phyloP scores from a whole-genome alignment of 208 protist species.

The Leishmania aethiopica region DNA sequence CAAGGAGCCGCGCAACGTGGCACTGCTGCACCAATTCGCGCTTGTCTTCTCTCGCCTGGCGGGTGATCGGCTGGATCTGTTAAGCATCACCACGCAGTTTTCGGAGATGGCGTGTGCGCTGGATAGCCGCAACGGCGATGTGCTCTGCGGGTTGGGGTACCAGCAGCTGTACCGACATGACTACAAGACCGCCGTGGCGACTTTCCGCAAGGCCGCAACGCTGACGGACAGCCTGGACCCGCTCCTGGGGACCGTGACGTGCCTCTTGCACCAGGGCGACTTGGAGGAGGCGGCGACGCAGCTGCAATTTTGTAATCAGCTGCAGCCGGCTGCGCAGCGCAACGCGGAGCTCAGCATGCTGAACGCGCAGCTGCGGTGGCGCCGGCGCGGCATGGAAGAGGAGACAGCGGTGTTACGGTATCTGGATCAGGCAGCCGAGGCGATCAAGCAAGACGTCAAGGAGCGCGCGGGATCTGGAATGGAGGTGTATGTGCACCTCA shows the following conservation, averaged over 20 bases:
- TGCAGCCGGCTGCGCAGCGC: constrained; percentile 75
- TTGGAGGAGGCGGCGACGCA: constrained; percentile 87
- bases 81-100: constrained; percentile 72
- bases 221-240: constrained; percentile 80
- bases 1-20: constrained; percentile 84
- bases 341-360: constrained; percentile 83
- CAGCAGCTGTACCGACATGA: constrained; percentile 80
- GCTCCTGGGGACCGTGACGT: constrained; percentile 74
- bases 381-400: constrained; percentile 67
- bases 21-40: constrained; percentile 68
- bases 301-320: constrained; percentile 88
- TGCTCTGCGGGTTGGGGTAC: constrained; percentile 81
- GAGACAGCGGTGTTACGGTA: constrained; percentile 55
- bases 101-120: constrained; percentile 65
- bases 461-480: constrained; percentile 35
- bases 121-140: constrained; percentile 70
- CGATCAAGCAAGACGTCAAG: constrained; percentile 61
- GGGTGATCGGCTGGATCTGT: constrained; percentile 40
- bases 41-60: constrained; percentile 77
- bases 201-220: constrained; percentile 75
- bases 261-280: constrained; percentile 58
- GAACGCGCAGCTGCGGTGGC: constrained; percentile 81
- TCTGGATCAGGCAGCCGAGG: constrained; percentile 84
- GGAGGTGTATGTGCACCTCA: constrained; percentile 77
- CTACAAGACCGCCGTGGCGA: constrained; percentile 62